Evolutionary conservation across 768 basidiomycete genomes (phyloP).

Genomic region (Rhodotorula graminis): DNA sequence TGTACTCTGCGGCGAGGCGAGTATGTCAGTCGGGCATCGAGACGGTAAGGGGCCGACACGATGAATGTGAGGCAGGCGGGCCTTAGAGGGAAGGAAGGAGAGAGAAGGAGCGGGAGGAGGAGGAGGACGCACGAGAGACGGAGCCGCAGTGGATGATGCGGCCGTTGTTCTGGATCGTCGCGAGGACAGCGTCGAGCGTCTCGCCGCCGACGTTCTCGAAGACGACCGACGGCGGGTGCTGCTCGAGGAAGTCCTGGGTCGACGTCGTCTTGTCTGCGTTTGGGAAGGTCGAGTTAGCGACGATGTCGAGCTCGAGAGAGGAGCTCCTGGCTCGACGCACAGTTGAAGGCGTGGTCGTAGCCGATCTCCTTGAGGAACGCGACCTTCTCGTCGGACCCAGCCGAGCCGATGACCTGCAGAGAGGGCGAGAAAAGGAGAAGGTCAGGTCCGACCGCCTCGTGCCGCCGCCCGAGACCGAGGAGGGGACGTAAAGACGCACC

Average conservation of each 20-base stretch:
- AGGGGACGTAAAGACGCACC: neutral
- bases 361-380: constrained; percentile 58
- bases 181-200: constrained; percentile 43
- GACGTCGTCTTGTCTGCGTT: constrained; percentile 52
- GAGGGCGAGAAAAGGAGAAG: too few relatives aligned
- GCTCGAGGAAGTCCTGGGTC: constrained; percentile 55
- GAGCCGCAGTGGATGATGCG: constrained; percentile 38
- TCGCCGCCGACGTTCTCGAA: constrained; percentile 45
- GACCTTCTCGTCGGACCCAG: constrained; percentile 71
- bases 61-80: too few relatives aligned
- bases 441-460: neutral
- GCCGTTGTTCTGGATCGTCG: constrained; percentile 37
- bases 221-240: constrained; percentile 60
- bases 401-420: constrained; percentile 61
- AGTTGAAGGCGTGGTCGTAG: constrained; percentile 68
- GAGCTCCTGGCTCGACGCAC: constrained; percentile 3
- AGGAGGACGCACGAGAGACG: constrained; percentile 21
- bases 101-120: too few relatives aligned
- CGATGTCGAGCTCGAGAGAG: too few relatives aligned
- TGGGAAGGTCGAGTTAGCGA: too few relatives aligned
- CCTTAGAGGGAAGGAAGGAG: too few relatives aligned
- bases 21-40: too few relatives aligned
- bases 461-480: too few relatives aligned
- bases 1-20: constrained; percentile 11
- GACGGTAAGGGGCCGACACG: too few relatives aligned